Evolutionary conservation across 768 basidiomycete genomes (phyloP).

Genomic region (Suillus discolor): DNA sequence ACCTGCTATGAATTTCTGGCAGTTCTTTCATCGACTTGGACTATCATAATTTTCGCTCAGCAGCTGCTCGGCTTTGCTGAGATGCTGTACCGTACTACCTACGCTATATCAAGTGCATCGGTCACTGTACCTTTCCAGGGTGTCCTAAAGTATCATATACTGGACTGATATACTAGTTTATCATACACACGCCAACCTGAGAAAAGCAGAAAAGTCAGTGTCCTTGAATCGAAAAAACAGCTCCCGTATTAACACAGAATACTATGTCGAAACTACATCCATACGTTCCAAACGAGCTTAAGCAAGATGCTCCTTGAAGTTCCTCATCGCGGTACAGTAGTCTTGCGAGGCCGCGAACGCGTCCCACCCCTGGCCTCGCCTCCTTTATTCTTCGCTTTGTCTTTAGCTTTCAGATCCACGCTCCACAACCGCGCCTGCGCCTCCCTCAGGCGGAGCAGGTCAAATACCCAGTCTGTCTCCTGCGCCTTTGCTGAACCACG

Average conservation of each 20-base stretch:
- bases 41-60: background rate
- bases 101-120: background rate
- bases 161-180: too few species aligned
- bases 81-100: background rate
- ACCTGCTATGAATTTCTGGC: background rate
- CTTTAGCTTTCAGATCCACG: constrained; percentile 30
- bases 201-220: background rate
- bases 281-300: background rate
- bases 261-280: constrained; percentile 2
- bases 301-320: background rate
- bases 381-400: constrained; percentile 23
- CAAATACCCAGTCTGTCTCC: constrained; percentile 72
- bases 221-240: background rate
- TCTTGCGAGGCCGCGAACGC: constrained; percentile 29
- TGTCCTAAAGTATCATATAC: background rate
- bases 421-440: constrained; percentile 42
- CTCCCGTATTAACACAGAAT: background rate
- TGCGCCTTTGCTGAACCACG: constrained; percentile 48
- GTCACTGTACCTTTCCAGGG: background rate
- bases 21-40: background rate
- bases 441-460: constrained; percentile 47
- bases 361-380: constrained; percentile 26
- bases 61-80: background rate
- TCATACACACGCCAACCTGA: background rate
- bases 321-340: constrained; percentile 21